Evolutionary conservation across 1,284 basidiomycete species (phyloP).

Genomic region (Moesziomyces aphidis): DNA sequence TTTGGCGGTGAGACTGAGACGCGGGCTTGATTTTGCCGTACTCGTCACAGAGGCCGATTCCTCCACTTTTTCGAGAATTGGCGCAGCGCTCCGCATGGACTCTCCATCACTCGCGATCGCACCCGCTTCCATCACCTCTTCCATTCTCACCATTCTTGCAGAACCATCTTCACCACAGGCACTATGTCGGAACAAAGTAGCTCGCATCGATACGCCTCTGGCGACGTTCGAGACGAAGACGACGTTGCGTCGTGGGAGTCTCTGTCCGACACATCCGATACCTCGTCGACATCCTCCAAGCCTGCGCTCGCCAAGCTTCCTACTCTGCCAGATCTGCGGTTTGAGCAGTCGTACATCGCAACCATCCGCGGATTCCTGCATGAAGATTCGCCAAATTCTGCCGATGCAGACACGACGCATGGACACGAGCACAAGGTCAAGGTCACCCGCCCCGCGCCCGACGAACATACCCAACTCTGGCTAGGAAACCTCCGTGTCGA

Average conservation of each 20-base stretch:
- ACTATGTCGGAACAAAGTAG: background rate
- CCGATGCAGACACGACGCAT: slow-evolving; percentile 1
- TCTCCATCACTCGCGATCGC: too few relatives aligned
- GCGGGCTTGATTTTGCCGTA: too few relatives aligned
- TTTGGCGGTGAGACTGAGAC: too few relatives aligned
- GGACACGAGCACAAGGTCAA: slow-evolving; percentile 34
- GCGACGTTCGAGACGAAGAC: slow-evolving; percentile 8
- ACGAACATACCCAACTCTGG: slow-evolving; percentile 51
- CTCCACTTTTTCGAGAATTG: too few relatives aligned
- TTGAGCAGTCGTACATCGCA: slow-evolving; percentile 61
- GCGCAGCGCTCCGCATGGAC: too few relatives aligned
- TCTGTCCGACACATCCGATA: slow-evolving; percentile 4
- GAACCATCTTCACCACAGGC: too few relatives aligned
- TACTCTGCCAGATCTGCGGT: slow-evolving; percentile 57
- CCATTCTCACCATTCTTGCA: background rate
- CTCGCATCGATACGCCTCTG: background rate
- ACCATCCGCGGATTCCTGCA: slow-evolving; percentile 55
- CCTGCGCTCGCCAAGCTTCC: slow-evolving; percentile 15
- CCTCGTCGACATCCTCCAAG: slow-evolving; percentile 13
- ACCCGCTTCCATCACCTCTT: background rate
- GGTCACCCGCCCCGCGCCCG: slow-evolving; percentile 15
- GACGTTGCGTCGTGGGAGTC: slow-evolving; percentile 14
- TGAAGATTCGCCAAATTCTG: slow-evolving; percentile 19
- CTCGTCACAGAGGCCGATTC: too few relatives aligned
- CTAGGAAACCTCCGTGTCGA: slow-evolving; percentile 56